Evolutionary conservation across 768 basidiomycete species (phyloP), one percentile per base, ranked within the genome.

Genomic region (Serendipita indica): DNA sequence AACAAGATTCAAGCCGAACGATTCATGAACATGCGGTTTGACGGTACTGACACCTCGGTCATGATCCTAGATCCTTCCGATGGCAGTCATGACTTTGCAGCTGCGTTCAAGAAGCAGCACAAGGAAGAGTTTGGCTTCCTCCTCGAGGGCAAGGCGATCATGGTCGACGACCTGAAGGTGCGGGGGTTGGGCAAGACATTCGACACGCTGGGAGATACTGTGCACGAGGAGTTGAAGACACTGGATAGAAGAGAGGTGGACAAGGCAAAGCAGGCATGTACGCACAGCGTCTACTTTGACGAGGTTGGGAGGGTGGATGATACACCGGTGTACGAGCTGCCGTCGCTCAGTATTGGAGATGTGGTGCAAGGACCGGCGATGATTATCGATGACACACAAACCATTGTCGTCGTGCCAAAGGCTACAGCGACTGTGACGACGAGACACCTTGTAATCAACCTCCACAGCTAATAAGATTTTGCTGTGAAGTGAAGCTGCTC

Each of bases 301-400:
- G 77, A 76, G 46, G 67, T 85, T 2, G 88, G 90, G 2, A 76
- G 92, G 20, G 78, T 89, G 34, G 70, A 79, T 35, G 77, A 87
- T 61, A 88, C 87, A 0, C 92, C 91, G 0, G 84, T 97, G 25
- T 94, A 76, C 68, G 66, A 83, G 64, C 71, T 97, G 61, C 79
- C 79, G 39, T 71, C 73, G 13, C 70, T 97, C 60, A 73, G 72
- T 0, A 72, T 82, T 12, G 92, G 91, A 2, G 84, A 90, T 59
- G 72, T 75, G 37, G 73, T 94, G 27, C 70, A 77, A 41, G 94
- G 93, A 5, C 92, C 94, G 6, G 89, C 91, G 33, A 84, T 97
- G 79, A 84, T 98, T 61, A 88, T 96, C 65, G 93, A 98, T 69
- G 76, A 89, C 63, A 97, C 93, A 20, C 94, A 96, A 73, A 96